These are phyloP conservation scores for Zygosaccharomyces kombuchaensis DNA, from an alignment of 805 yeast species.

Conservation along the genomic window DNA sequence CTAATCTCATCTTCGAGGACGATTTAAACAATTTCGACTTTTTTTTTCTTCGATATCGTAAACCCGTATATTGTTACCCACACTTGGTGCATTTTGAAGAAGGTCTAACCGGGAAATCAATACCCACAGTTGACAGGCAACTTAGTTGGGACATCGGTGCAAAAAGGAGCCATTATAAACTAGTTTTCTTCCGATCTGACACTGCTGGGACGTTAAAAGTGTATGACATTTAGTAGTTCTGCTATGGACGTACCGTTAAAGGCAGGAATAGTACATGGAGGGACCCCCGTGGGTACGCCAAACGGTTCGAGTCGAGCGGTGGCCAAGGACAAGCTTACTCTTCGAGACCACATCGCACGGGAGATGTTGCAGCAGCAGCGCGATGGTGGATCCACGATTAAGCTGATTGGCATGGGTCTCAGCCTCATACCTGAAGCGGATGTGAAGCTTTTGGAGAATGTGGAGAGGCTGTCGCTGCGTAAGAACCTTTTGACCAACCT, in stretches of 20 bases:
- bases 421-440: slow-evolving; percentile 38
- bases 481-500: slow-evolving; percentile 45
- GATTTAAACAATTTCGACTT: neutral
- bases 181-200: neutral
- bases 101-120: neutral
- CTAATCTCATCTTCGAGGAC: neutral
- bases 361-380: slow-evolving; percentile 16
- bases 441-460: slow-evolving; percentile 35
- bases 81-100: neutral
- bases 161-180: neutral
- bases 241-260: slow-evolving; percentile 1
- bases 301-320: neutral
- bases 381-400: slow-evolving; percentile 30
- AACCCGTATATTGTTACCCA: neutral
- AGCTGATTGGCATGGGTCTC: slow-evolving; percentile 39
- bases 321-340: slow-evolving; percentile 7
- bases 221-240: slow-evolving; percentile 1
- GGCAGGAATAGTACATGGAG: neutral
- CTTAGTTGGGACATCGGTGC: neutral
- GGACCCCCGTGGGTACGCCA: slow-evolving; percentile 2
- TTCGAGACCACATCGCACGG: slow-evolving; percentile 10
- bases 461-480: slow-evolving; percentile 52
- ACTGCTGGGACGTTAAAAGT: neutral
- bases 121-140: neutral
- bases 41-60: neutral